These are phyloP conservation scores for Botrytis elliptica DNA, from an alignment of 2,329 filamentous ascomycete species.

Conservation along the genomic window DNA sequence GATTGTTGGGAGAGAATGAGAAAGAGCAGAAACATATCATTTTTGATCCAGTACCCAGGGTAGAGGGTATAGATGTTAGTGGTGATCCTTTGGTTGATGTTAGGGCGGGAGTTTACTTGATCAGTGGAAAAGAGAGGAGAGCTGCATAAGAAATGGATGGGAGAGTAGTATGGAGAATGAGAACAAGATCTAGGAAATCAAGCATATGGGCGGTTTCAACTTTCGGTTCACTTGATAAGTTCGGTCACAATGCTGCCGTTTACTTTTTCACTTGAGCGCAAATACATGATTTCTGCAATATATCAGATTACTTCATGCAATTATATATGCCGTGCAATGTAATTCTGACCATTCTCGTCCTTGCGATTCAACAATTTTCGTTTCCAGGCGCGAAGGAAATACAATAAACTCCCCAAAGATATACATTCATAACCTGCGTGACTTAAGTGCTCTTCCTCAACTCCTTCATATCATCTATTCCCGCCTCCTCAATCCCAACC, in stretches of 20 bases:
- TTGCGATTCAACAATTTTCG: accelerated
- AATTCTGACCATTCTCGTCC: neutral
- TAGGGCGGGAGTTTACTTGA: conserved; percentile 54
- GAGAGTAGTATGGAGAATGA: neutral
- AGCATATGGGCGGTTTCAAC: neutral
- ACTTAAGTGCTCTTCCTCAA: neutral
- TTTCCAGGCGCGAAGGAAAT: neutral
- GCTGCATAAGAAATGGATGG: neutral
- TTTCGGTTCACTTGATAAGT: neutral
- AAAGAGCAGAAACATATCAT: conserved; percentile 53
- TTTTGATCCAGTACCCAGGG: conserved; percentile 57
- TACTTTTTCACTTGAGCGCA: neutral
- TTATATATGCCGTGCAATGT: neutral
- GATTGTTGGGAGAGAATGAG: conserved; percentile 42
- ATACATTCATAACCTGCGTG: no score
- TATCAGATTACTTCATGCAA: neutral
- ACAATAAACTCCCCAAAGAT: accelerated
- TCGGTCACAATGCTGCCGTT: accelerated
- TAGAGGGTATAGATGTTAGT: conserved; percentile 52
- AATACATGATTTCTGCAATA: neutral
- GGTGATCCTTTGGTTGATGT: conserved; percentile 57
- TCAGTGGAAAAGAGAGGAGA: conserved; percentile 54
- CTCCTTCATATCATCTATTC: conserved; percentile 22
- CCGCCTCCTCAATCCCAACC: conserved; percentile 25
- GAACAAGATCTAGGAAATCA: neutral